phyloP scores from a whole-genome alignment of 495 filamentous ascomycete species.

The Penicillium maclennaniae region DNA sequence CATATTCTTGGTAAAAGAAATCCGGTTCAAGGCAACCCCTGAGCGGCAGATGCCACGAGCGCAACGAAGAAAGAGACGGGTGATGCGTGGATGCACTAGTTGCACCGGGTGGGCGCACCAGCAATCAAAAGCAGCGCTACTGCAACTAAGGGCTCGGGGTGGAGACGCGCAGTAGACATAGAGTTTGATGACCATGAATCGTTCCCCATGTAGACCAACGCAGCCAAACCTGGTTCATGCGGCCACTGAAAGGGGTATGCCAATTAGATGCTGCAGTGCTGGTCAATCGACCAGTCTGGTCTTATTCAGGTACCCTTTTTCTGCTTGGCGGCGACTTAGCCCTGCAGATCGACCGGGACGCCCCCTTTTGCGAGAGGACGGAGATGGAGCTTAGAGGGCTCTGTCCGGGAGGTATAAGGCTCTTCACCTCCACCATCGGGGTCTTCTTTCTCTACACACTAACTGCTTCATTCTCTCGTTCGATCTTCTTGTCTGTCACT shows the following conservation, averaged over 20 bases:
- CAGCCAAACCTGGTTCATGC: background rate
- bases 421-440: conserved; percentile 1
- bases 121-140: conserved; percentile 8
- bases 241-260: background rate
- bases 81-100: background rate
- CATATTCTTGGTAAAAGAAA: background rate
- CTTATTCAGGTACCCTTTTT: background rate
- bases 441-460: background rate
- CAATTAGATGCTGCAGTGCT: background rate
- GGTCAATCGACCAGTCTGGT: conserved; percentile 6
- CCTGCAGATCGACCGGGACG: conserved; percentile 9
- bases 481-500: conserved; percentile 14
- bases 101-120: background rate
- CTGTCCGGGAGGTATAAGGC: background rate
- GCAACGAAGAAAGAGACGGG: conserved; percentile 10
- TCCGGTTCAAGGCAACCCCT: background rate
- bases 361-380: background rate
- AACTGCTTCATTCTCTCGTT: conserved; percentile 18
- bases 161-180: background rate
- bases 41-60: conserved; percentile 11
- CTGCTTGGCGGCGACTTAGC: conserved; percentile 5
- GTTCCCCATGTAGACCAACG: background rate
- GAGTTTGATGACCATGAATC: conserved; percentile 5
- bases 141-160: conserved; percentile 4
- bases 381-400: background rate